These are phyloP conservation scores for Cyphellophora attinorum DNA, from an alignment of 2,329 filamentous ascomycete genomes.

Conservation along the genomic window DNA sequence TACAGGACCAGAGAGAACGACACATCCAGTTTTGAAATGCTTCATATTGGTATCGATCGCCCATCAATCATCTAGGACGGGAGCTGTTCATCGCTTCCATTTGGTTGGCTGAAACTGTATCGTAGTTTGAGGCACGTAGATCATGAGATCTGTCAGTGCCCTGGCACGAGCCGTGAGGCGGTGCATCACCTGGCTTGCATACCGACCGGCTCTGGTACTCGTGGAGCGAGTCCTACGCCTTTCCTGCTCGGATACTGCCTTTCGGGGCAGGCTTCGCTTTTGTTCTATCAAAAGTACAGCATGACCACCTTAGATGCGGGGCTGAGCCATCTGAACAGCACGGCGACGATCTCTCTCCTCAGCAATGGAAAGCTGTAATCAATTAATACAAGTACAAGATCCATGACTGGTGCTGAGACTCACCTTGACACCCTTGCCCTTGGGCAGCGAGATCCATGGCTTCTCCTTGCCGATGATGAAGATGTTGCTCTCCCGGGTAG, in stretches of 20 bases:
- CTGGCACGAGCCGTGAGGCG: no score
- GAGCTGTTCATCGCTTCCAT: neutral
- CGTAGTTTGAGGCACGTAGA: no score
- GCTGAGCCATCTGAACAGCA: slow-evolving; percentile 38
- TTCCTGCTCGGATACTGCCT: no score
- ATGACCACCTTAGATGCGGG: slow-evolving; percentile 2
- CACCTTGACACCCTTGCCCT: slow-evolving; percentile 99
- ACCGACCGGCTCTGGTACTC: no score
- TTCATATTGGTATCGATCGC: slow-evolving; percentile 1
- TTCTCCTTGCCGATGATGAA: slow-evolving; percentile 98
- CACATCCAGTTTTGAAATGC: no score
- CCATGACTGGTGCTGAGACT: slow-evolving; percentile 15
- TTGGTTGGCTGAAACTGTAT: no score
- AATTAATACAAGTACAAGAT: slow-evolving; percentile 8
- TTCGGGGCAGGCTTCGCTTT: neutral
- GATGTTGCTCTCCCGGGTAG: slow-evolving; percentile 98
- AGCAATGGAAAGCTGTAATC: slow-evolving; percentile 74
- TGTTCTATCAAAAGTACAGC: neutral
- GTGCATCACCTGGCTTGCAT: no score
- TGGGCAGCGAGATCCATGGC: slow-evolving; percentile 98
- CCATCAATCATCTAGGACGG: slow-evolving; percentile 1
- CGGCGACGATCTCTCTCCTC: slow-evolving; percentile 98
- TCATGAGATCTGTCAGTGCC: no score
- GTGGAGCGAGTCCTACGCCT: no score
- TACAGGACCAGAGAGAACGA: no score